Base-by-base conservation (phyloP, 257 asterid genomes). In the Gardenia jasminoides region DNA sequence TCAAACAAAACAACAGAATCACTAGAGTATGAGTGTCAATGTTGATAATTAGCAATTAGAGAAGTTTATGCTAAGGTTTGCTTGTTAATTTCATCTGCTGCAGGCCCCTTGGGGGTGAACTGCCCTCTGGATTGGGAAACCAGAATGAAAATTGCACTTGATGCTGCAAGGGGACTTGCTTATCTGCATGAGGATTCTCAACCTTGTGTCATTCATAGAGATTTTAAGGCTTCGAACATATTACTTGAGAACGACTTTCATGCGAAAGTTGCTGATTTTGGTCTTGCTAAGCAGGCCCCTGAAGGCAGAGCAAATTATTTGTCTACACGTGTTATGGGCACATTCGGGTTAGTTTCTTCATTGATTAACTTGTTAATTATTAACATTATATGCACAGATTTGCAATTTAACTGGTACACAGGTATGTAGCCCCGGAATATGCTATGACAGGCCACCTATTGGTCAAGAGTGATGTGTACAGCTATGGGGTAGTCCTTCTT, bases 301-400 rank as follows among this genome's bases (percentile, higher is more conserved):
- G 99, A 93, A 88, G 98, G 99, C 91, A 84, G 96, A 82, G 81
- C 88, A 65, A 95, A 91, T 83, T 90, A 91, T 86, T 89, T 95
- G 80, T 91, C 98, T 54, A 93, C 99, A 81, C 99, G 99, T 81
- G 99, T 95, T 61, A 95, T 95, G 99, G 99, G 99, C 79, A 93
- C 99, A 84, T 95, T 95, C 76, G 98, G 98, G 99, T 93, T 74
- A 85, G 98, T 88, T 66, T 79, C 76, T 65, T 76, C 58, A 54
- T 58, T 48, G 33, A 72, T 24, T 56, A 66, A 43, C 28, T 75
- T 43, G 28, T 46, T 56, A 73, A 54, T 46, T 44, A 50, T 47
- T 43, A 77, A 48, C 17, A 22, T 41, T 39, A 59, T 74, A 76
- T 68, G 76, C 76, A 10, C 67, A 78, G 56, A 72, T 76, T 54